Evolutionary conservation across 345 rosid species (phyloP).

Genomic region (Ceriops tagal): DNA sequence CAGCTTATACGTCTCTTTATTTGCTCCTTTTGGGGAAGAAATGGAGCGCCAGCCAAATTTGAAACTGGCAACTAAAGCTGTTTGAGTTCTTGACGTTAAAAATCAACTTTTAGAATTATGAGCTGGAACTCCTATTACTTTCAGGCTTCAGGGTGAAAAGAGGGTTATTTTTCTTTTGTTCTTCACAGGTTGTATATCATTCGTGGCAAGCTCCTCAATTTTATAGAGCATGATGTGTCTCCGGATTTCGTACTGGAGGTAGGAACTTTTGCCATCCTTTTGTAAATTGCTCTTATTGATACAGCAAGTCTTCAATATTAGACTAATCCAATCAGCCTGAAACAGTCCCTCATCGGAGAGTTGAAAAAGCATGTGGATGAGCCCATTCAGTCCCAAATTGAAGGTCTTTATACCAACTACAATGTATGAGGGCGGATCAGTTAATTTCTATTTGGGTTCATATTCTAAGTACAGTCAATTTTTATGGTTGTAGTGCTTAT

Average conservation of each 20-base stretch:
- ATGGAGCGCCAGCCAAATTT: too few species aligned
- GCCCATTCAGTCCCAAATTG: constrained; percentile 32
- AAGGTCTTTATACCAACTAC: constrained; percentile 36
- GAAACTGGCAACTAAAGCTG: too few species aligned
- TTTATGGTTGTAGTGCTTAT: too few species aligned
- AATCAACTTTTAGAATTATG: too few species aligned
- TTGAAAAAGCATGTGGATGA: constrained; percentile 43
- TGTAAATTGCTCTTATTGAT: too few species aligned
- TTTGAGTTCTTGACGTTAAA: too few species aligned
- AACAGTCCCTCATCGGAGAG: constrained; percentile 44
- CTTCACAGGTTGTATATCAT: constrained; percentile 47
- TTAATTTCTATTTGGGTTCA: too few species aligned
- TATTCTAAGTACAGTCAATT: too few species aligned
- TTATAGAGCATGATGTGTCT: constrained; percentile 54
- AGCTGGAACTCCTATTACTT: too few species aligned
- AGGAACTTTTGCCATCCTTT: neutral
- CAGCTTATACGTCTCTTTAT: too few species aligned
- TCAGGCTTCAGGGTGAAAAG: neutral
- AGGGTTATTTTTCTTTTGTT: neutral
- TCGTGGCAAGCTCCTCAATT: constrained; percentile 50
- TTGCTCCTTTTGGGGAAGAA: too few species aligned
- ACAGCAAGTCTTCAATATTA: too few species aligned
- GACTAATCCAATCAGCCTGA: neutral
- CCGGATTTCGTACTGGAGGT: constrained; percentile 46
- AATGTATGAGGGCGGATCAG: constrained; percentile 23